Evolutionary conservation across 108 stramenopile species (phyloP), one percentile per base, ranked within the genome.

Genomic region (Cyclostephanos tholiformis): DNA sequence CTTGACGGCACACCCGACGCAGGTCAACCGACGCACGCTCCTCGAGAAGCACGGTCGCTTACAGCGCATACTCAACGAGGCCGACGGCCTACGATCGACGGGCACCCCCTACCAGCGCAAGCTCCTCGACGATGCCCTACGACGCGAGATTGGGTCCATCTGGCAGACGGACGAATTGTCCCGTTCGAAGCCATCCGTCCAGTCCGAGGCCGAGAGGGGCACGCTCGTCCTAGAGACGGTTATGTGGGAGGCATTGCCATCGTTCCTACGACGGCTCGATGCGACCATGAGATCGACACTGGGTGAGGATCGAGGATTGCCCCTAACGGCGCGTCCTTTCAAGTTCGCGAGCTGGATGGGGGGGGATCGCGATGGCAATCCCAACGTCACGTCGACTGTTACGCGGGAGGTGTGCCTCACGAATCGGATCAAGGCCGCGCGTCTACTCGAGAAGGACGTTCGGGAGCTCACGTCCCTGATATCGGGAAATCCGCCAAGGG

Each of bases 291-390:
- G 80, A 62, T 76, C 68, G 62, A 56, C 56, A 2, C 61, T 96
- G 7, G 93, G 92, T 2, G 84, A 81, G 57, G 70, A 70, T 29
- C 43, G 61, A 0, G 71, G 75, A 1, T 81, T 99, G 19, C 98
- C 97, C 8, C 73, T 96, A 29, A 88, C 91, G 39, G 85, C 92
- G 14, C 67, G 88, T 16, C 97, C 97, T 0, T 73, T 99, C 38
- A 83, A 84, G 25, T 97, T 99, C 69, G 91, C 94, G 6, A 91
- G 90, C n/a, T 99, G 98, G 98, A 99, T 99, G 96, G 98, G 97
- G 11, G 98, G 98, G 36, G 98, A 98, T 77, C 77, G 98, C 14
- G 98, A 99, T 74, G 98, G 98, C 6, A 99, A 99, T 83, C 98
- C 98, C 12, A 97, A 97, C 65, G 98, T 99, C 9, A 95, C 94